These are phyloP conservation scores for Jatropha curcas DNA, from an alignment of 345 rosid genomes.

Conservation along the genomic window DNA sequence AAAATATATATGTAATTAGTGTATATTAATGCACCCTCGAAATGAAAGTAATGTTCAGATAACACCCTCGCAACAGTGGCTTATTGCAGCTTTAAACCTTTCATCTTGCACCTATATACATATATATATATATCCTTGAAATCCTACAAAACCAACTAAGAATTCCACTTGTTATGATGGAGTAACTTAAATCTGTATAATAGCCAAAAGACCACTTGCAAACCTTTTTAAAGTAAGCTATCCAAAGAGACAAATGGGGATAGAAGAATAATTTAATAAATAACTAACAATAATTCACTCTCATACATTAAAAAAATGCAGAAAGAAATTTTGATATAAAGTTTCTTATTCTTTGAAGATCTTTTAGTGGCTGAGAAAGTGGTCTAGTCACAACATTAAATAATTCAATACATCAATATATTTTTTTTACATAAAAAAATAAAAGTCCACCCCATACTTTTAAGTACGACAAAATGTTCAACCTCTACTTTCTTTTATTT, in stretches of 20 bases:
- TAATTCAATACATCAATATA: too few relatives aligned
- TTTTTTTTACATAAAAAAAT: too few relatives aligned
- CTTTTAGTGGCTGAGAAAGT: slow-evolving; percentile 13
- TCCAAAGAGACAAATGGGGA: slow-evolving; percentile 21
- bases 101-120: too few relatives aligned
- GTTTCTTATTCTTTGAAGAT: slow-evolving; percentile 30
- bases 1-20: too few relatives aligned
- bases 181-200: slow-evolving; percentile 4
- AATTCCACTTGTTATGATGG: slow-evolving; percentile 42
- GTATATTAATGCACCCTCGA: too few relatives aligned
- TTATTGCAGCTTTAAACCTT: too few relatives aligned
- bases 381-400: slow-evolving; percentile 4
- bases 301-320: background rate
- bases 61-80: too few relatives aligned
- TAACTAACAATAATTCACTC: slow-evolving; percentile 17
- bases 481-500: background rate
- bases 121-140: slow-evolving; percentile 7
- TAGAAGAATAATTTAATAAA: slow-evolving; percentile 22
- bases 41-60: too few relatives aligned
- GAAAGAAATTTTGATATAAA: background rate
- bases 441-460: background rate
- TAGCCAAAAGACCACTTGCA: slow-evolving; percentile 31
- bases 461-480: slow-evolving; percentile 5
- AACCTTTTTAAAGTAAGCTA: slow-evolving; percentile 37
- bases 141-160: slow-evolving; percentile 42